Conservation (phyloP, 805 yeast species). For the Brettanomyces bruxellensis region DNA sequence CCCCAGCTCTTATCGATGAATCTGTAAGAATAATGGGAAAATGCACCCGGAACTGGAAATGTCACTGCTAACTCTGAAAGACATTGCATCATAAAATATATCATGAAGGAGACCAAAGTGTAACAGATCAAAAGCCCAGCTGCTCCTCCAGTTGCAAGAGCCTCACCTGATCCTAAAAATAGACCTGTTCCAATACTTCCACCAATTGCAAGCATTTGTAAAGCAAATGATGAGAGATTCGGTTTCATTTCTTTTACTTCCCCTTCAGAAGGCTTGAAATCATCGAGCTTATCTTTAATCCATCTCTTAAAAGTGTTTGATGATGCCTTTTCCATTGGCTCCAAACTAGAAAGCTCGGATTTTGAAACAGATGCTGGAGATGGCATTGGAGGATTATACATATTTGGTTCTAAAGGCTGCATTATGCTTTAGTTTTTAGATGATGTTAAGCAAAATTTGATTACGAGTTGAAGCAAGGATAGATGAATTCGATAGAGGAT, state of each 20-base stretch:
- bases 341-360: background rate
- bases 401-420: background rate
- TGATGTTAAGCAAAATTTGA: too few relatives aligned
- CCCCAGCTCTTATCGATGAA: slow-evolving; percentile 56
- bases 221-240: slow-evolving; percentile 29
- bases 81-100: slow-evolving; percentile 52
- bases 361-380: background rate
- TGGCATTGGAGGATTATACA: slow-evolving; percentile 1
- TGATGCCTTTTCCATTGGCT: background rate
- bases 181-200: slow-evolving; percentile 64
- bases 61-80: slow-evolving; percentile 52
- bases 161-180: slow-evolving; percentile 56
- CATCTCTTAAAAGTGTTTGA: slow-evolving; percentile 3
- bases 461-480: too few relatives aligned
- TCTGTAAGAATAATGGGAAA: slow-evolving; percentile 50
- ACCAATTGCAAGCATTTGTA: slow-evolving; percentile 62
- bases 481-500: too few relatives aligned
- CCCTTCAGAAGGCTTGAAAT: slow-evolving; percentile 18
- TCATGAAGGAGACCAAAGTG: slow-evolving; percentile 43
- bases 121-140: slow-evolving; percentile 53
- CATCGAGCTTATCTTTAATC: slow-evolving; percentile 14
- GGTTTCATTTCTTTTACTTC: slow-evolving; percentile 15
- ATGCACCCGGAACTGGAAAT: slow-evolving; percentile 58
- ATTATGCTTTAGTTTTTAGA: too few relatives aligned
- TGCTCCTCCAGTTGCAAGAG: slow-evolving; percentile 54